Evolutionary conservation across 257 asterid species (phyloP).

Genomic region (Vinca minor): DNA sequence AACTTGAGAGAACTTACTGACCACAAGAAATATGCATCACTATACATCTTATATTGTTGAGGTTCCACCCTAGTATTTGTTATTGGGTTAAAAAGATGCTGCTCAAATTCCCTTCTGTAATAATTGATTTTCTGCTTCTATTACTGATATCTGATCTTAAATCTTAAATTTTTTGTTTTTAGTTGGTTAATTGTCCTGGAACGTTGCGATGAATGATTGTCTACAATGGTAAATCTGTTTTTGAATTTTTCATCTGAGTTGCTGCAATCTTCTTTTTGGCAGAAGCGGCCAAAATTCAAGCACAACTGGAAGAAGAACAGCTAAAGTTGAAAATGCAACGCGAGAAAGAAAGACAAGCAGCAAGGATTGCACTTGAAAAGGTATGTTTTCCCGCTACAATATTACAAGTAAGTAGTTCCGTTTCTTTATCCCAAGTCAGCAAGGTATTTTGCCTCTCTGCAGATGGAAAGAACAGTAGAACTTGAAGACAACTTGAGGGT

Average conservation of each 20-base stretch:
- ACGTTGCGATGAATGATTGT: too few relatives aligned
- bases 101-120: too few relatives aligned
- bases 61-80: background rate
- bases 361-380: constrained; percentile 49
- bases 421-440: background rate
- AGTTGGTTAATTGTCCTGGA: background rate
- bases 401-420: background rate
- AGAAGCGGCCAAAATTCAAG: constrained; percentile 63
- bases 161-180: background rate
- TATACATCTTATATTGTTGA: background rate
- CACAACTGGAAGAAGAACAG: constrained; percentile 53
- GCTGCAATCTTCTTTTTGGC: constrained; percentile 13
- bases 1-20: background rate
- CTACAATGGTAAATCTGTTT: too few relatives aligned
- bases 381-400: constrained; percentile 19
- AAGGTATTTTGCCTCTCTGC: background rate
- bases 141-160: background rate
- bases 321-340: constrained; percentile 32
- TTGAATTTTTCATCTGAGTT: background rate
- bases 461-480: constrained; percentile 49
- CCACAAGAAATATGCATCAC: background rate
- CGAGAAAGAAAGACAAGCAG: constrained; percentile 54
- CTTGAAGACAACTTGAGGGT: constrained; percentile 28
- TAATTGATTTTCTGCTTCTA: background rate
- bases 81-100: background rate